phyloP scores from a whole-genome alignment of 306 rosid genomes.

The Vachellia collinsii region DNA sequence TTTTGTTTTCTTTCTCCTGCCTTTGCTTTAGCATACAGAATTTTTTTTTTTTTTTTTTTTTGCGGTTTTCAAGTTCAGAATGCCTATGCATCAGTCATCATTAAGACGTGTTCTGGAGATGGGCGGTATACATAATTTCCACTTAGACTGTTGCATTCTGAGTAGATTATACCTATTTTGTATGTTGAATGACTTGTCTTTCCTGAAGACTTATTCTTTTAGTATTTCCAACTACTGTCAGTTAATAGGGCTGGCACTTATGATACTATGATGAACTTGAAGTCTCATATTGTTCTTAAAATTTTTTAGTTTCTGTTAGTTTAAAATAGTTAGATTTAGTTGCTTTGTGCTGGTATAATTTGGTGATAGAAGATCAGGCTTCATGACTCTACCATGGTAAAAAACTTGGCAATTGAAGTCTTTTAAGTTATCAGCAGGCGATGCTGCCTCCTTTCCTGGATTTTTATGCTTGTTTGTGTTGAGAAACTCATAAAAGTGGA shows the following conservation, averaged over 20 bases:
- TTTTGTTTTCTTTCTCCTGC: conserved; percentile 7
- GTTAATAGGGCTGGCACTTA: not conserved
- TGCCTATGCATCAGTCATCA: not conserved
- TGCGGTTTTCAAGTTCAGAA: conserved; percentile 4
- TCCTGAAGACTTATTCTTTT: not conserved
- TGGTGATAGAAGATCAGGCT: not conserved
- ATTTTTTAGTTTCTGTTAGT: not conserved
- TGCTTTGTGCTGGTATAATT: not conserved
- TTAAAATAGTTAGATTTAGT: not conserved
- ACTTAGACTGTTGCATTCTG: not conserved
- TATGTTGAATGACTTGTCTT: not conserved
- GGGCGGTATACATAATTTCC: not conserved
- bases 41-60: too few species aligned
- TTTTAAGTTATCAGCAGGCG: not conserved
- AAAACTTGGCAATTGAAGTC: conserved; percentile 1
- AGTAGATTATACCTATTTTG: not conserved
- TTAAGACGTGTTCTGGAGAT: not conserved
- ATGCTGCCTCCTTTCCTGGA: not conserved
- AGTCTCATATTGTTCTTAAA: not conserved
- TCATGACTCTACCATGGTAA: not conserved
- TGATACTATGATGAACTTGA: conserved; percentile 5
- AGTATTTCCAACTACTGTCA: not conserved
- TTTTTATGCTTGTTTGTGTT: not conserved
- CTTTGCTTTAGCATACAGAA: conserved; percentile 18
- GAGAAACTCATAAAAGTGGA: not conserved